These are phyloP conservation scores for Paramyrothecium roridum DNA, from an alignment of 2,329 filamentous ascomycete genomes.

Conservation along the genomic window DNA sequence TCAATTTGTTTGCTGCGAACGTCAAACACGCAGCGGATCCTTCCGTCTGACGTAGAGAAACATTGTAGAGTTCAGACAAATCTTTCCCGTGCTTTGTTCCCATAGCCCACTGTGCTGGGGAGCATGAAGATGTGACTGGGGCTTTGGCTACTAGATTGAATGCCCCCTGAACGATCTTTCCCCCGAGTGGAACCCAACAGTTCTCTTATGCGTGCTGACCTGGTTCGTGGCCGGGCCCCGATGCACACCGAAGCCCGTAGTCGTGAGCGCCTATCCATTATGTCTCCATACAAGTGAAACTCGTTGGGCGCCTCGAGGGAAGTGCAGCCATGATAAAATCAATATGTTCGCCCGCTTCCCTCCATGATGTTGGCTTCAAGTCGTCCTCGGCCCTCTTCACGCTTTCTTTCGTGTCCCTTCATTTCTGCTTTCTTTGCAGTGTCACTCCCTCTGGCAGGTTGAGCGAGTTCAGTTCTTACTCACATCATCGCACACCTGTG, in stretches of 20 bases:
- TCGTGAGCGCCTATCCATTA: background rate
- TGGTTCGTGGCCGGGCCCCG: background rate
- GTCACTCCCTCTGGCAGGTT: background rate
- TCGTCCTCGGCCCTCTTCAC: background rate
- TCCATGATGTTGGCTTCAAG: background rate
- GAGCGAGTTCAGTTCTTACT: background rate
- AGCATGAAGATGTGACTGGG: background rate
- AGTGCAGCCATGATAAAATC: background rate
- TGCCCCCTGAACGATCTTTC: background rate
- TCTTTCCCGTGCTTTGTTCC: background rate
- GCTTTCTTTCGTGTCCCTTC: background rate
- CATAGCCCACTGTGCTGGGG: background rate
- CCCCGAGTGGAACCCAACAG: background rate
- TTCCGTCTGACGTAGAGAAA: background rate
- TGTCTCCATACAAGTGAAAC: background rate
- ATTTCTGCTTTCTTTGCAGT: background rate
- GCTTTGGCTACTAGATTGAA: background rate
- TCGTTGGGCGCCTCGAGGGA: background rate
- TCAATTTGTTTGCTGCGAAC: background rate
- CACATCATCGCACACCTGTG: background rate
- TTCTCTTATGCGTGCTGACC: background rate
- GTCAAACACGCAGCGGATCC: background rate
- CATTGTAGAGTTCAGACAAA: background rate
- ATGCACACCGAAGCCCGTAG: background rate
- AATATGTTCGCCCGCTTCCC: background rate